Percentiles rank a stretch among this genome's conserved stretches.
phyloP scores from a whole-genome alignment of 2,329 filamentous ascomycete species.

The Pseudogymnoascus verrucosus region DNA sequence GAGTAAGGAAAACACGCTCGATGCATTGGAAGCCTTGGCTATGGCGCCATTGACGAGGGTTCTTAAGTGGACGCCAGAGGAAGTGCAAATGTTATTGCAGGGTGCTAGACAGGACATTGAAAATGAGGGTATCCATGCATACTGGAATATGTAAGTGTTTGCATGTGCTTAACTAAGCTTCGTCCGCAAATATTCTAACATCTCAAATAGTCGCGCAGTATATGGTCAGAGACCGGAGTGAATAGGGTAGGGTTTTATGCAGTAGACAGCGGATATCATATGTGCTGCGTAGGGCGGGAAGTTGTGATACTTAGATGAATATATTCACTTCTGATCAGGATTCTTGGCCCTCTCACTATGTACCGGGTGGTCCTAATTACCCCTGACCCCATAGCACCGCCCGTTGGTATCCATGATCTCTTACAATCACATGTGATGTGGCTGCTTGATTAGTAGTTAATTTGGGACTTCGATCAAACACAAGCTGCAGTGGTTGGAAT shows the following conservation, averaged over 20 bases:
- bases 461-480: too few relatives aligned
- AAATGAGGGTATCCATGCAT: slow-evolving; percentile 27
- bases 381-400: background rate
- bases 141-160: slow-evolving; percentile 13
- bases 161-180: background rate
- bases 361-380: background rate
- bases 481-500: too few relatives aligned
- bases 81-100: slow-evolving; percentile 27
- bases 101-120: slow-evolving; percentile 28
- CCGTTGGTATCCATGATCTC: background rate
- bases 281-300: background rate
- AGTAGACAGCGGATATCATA: background rate
- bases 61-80: slow-evolving; percentile 21
- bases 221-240: background rate
- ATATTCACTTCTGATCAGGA: background rate
- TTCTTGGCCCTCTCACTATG: background rate
- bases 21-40: slow-evolving; percentile 20
- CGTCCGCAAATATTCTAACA: background rate
- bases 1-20: slow-evolving; percentile 22
- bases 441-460: too few relatives aligned
- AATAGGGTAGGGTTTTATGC: background rate
- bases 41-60: slow-evolving; percentile 20
- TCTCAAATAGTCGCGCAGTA: background rate
- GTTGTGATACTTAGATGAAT: background rate
- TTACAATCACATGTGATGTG: too few relatives aligned